These are phyloP conservation scores for Acacia confusa DNA, from an alignment of 306 rosid species.

Conservation along the genomic window DNA sequence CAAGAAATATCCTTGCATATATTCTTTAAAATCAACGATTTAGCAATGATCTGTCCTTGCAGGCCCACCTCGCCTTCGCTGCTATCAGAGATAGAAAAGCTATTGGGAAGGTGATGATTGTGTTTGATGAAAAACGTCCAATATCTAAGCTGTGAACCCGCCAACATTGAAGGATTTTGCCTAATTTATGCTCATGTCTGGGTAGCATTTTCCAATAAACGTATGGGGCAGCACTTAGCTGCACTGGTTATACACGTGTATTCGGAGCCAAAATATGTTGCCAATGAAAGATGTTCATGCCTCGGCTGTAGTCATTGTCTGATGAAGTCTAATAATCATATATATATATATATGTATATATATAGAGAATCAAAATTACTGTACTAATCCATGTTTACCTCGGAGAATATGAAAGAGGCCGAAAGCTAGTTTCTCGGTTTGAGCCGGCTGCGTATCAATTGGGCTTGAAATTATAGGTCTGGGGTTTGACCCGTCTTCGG, in stretches of 20 bases:
- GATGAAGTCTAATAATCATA: background rate
- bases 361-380: background rate
- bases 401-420: background rate
- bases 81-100: constrained; percentile 84
- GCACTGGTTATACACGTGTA: background rate
- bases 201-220: background rate
- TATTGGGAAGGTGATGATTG: constrained; percentile 87
- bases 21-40: background rate
- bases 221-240: background rate
- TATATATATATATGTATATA: background rate
- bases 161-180: background rate
- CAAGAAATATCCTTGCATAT: background rate
- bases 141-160: constrained; percentile 63
- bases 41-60: constrained; percentile 39
- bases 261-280: background rate
- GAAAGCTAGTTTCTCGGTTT: no score
- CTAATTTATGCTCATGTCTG: background rate
- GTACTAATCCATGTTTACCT: background rate
- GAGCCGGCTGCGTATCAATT: background rate
- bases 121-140: constrained; percentile 51
- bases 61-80: constrained; percentile 86
- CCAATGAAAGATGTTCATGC: background rate
- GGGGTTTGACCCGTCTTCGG: background rate
- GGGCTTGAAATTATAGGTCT: background rate
- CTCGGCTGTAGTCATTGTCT: background rate